These are phyloP conservation scores for Haplographium delicatum DNA, from an alignment of 495 filamentous ascomycete genomes.

Conservation along the genomic window DNA sequence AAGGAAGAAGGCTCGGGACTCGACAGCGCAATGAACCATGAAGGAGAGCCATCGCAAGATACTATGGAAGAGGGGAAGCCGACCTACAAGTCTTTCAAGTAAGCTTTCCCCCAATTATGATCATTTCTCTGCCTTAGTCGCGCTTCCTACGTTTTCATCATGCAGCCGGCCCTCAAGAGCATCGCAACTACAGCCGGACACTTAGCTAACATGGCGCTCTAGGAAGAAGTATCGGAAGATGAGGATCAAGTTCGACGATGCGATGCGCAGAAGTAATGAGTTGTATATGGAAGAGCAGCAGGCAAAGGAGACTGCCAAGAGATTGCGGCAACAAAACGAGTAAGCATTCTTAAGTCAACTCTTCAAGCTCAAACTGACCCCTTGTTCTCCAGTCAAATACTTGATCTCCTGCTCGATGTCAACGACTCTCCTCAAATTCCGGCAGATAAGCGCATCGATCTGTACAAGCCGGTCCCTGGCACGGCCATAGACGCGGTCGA, in stretches of 20 bases:
- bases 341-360: constrained; percentile 2
- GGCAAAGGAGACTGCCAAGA: constrained; percentile 65
- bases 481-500: constrained; percentile 7
- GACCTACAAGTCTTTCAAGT: constrained; percentile 28
- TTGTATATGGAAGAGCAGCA: constrained; percentile 74
- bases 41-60: background rate
- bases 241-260: constrained; percentile 75
- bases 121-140: no score
- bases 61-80: constrained; percentile 9
- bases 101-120: no score
- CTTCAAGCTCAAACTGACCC: constrained; percentile 44
- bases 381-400: constrained; percentile 24
- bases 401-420: constrained; percentile 82
- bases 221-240: constrained; percentile 93
- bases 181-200: background rate
- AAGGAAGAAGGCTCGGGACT: constrained; percentile 7
- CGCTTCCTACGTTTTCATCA: no score
- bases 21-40: constrained; percentile 4
- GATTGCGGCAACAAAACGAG: constrained; percentile 84
- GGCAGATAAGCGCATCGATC: constrained; percentile 59
- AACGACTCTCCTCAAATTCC: constrained; percentile 75
- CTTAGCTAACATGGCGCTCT: constrained; percentile 11
- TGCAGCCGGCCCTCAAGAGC: no score
- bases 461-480: no score
- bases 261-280: constrained; percentile 72